phyloP scores from a whole-genome alignment of 495 filamentous ascomycete species.

The Xylaria intraflava region DNA sequence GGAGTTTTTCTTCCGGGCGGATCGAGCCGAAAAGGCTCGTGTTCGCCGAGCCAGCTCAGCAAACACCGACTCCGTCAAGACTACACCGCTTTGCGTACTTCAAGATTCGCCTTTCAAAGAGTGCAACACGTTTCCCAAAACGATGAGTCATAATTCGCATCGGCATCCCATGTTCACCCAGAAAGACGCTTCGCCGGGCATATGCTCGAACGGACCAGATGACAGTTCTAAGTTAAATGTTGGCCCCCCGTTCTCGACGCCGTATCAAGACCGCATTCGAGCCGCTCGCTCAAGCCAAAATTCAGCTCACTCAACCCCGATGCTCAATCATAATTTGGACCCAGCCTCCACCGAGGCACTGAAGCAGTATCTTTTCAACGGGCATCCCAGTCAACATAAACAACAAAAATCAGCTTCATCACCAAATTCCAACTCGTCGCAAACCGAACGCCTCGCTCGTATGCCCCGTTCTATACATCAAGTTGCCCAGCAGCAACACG shows the following conservation, averaged over 20 bases:
- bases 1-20: slow-evolving; percentile 82
- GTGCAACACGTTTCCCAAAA: slow-evolving; percentile 27
- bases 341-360: slow-evolving; percentile 26
- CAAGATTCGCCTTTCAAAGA: slow-evolving; percentile 28
- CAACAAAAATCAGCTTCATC: neutral
- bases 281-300: slow-evolving; percentile 37
- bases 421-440: neutral
- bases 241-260: slow-evolving; percentile 60
- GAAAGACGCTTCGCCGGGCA: slow-evolving; percentile 40
- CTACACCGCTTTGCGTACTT: slow-evolving; percentile 29
- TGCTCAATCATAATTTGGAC: slow-evolving; percentile 4
- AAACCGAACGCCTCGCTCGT: neutral
- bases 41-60: slow-evolving; percentile 43
- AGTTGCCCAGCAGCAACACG: slow-evolving; percentile 12
- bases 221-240: slow-evolving; percentile 44
- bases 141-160: slow-evolving; percentile 14
- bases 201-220: slow-evolving; percentile 65
- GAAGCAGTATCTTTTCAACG: slow-evolving; percentile 35
- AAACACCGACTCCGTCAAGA: slow-evolving; percentile 20
- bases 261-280: slow-evolving; percentile 59
- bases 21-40: slow-evolving; percentile 66
- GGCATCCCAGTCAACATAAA: slow-evolving; percentile 3
- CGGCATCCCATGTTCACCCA: slow-evolving; percentile 24
- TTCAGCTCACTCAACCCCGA: slow-evolving; percentile 16
- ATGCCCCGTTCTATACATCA: neutral